Conservation (phyloP, 768 basidiomycete species). For the Rhodotorula paludigena region DNA sequence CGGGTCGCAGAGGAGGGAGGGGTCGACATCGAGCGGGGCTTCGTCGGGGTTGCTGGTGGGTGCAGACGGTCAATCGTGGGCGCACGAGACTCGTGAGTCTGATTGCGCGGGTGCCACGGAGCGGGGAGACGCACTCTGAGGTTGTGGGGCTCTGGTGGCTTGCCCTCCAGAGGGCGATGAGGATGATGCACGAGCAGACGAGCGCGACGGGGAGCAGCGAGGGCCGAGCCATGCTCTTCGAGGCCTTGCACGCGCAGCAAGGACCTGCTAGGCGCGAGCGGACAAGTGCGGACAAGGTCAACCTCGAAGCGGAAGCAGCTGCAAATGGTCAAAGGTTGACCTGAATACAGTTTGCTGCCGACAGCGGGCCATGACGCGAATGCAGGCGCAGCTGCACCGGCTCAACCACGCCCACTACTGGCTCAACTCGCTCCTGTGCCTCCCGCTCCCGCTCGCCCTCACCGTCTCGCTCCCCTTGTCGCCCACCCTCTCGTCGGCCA, state of each 20-base stretch:
- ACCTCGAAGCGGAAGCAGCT: too few species aligned
- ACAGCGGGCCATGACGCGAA: too few species aligned
- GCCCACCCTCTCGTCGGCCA: neutral
- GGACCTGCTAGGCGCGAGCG: too few species aligned
- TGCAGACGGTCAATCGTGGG: too few species aligned
- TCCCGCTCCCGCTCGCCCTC: conserved; percentile 16
- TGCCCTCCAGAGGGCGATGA: conserved; percentile 5
- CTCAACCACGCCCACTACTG: conserved; percentile 26
- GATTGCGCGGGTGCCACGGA: neutral
- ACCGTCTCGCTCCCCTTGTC: neutral
- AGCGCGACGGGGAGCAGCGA: conserved; percentile 1
- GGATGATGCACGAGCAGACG: conserved; percentile 2
- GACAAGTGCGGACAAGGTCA: too few species aligned
- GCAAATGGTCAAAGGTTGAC: too few species aligned
- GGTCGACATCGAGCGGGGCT: neutral
- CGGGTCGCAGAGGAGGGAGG: conserved; percentile 27
- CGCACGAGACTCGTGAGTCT: too few species aligned
- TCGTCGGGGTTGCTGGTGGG: neutral
- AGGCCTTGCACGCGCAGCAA: too few species aligned
- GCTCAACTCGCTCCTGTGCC: conserved; percentile 21
- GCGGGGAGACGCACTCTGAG: neutral
- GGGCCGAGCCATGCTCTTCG: conserved; percentile 6
- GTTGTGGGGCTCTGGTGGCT: neutral
- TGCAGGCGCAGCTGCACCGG: too few species aligned
- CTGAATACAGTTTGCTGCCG: too few species aligned